phyloP scores from a whole-genome alignment of 495 filamentous ascomycete genomes.

The Xylaria venustula region DNA sequence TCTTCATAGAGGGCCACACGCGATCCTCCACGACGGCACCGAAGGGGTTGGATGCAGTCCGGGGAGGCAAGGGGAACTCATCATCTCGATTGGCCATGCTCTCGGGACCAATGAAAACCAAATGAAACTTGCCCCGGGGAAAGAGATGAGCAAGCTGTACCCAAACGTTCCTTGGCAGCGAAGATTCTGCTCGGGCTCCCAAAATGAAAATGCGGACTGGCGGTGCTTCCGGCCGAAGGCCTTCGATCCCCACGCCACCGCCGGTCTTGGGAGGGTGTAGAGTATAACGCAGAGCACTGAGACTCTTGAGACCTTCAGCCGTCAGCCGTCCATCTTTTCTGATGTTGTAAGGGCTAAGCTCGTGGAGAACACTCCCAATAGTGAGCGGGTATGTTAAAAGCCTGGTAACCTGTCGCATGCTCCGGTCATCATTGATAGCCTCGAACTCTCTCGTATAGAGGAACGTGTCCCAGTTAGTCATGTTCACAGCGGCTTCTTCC shows the following conservation, averaged over 20 bases:
- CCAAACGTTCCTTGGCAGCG: constrained; percentile 91
- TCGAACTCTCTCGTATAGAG: constrained; percentile 85
- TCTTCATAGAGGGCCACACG: constrained; percentile 81
- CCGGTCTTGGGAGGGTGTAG: constrained; percentile 84
- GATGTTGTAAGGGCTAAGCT: constrained; percentile 87
- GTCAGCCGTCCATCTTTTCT: constrained; percentile 72
- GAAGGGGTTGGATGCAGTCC: constrained; percentile 82
- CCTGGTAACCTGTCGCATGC: constrained; percentile 85
- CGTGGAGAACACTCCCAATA: constrained; percentile 85
- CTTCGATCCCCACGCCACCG: constrained; percentile 69
- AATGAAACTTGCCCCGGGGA: constrained; percentile 72
- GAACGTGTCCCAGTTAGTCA: constrained; percentile 98
- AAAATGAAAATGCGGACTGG: constrained; percentile 91
- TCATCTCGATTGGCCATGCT: constrained; percentile 85
- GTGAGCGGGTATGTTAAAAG: constrained; percentile 93
- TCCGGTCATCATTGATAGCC: constrained; percentile 83
- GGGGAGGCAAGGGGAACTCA: constrained; percentile 86
- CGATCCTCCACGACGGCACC: constrained; percentile 89
- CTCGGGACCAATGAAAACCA: constrained; percentile 95
- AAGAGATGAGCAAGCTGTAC: constrained; percentile 88
- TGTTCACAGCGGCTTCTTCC: constrained; percentile 89
- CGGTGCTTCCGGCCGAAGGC: constrained; percentile 77
- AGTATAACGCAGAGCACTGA: constrained; percentile 88
- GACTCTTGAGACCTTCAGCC: constrained; percentile 82
- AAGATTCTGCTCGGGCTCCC: constrained; percentile 93